Evolutionary conservation across 1,284 basidiomycete species (phyloP).

Genomic region (Omphalotus olearius): DNA sequence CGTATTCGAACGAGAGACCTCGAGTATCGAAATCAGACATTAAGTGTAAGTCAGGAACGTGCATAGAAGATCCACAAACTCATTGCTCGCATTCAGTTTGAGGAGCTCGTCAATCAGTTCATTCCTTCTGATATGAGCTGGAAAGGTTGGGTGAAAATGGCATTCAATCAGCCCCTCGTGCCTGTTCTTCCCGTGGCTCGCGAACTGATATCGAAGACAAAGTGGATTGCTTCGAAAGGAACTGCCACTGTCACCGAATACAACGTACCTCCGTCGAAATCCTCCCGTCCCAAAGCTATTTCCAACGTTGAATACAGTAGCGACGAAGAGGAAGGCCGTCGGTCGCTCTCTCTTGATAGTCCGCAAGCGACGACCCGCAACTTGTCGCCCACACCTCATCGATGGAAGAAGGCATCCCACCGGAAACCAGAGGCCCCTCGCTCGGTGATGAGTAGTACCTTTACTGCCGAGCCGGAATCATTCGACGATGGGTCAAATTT

Average conservation of each 20-base stretch:
- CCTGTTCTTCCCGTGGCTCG: slow-evolving; percentile 73
- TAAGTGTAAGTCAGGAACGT: slow-evolving; percentile 55
- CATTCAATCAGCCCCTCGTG: slow-evolving; percentile 69
- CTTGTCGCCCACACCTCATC: background rate
- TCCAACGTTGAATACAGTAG: background rate
- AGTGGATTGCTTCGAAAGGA: slow-evolving; percentile 53
- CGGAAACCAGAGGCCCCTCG: background rate
- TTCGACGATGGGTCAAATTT: slow-evolving; percentile 1
- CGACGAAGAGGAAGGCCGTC: slow-evolving; percentile 4
- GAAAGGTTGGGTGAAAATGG: slow-evolving; percentile 80
- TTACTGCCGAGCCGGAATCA: slow-evolving; percentile 8
- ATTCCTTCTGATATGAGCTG: slow-evolving; percentile 72
- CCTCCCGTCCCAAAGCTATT: slow-evolving; percentile 12
- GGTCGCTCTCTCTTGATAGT: background rate
- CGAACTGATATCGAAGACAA: slow-evolving; percentile 71
- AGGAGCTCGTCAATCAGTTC: slow-evolving; percentile 80
- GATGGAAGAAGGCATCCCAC: slow-evolving; percentile 12
- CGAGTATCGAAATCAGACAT: slow-evolving; percentile 85
- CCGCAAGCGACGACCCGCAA: background rate
- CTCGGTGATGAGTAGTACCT: background rate
- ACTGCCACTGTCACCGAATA: slow-evolving; percentile 26
- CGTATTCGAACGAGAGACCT: slow-evolving; percentile 70
- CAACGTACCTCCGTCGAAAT: slow-evolving; percentile 24
- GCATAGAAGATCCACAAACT: background rate
- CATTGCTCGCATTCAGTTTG: slow-evolving; percentile 48